Conservation (phyloP, 2,329 filamentous ascomycete genomes). For the Claviceps sp. region DNA sequence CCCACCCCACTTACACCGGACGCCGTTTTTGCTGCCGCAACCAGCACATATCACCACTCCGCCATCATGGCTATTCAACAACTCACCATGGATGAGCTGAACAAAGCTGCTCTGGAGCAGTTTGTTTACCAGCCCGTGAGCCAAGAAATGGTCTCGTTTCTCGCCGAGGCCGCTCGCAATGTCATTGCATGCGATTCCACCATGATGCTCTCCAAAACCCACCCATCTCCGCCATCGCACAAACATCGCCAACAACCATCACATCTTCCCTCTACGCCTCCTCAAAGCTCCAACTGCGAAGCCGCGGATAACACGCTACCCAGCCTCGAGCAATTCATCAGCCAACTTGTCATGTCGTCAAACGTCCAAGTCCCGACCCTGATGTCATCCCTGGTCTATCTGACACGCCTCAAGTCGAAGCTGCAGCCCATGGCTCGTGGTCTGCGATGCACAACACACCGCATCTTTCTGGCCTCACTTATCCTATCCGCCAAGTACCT, state of each 20-base stretch:
- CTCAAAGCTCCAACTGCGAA: constrained; percentile 34
- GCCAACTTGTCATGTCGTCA: constrained; percentile 75
- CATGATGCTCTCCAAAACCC: constrained; percentile 33
- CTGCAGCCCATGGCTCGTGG: constrained; percentile 92
- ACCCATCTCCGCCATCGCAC: neutral
- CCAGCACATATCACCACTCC: neutral
- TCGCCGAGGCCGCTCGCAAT: constrained; percentile 58
- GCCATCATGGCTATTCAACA: constrained; percentile 34
- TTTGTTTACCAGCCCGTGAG: constrained; percentile 69
- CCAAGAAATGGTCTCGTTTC: constrained; percentile 63
- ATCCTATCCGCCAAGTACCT: constrained; percentile 91
- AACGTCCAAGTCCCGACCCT: constrained; percentile 95
- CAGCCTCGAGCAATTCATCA: constrained; percentile 81
- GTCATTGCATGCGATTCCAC: constrained; percentile 67
- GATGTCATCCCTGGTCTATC: constrained; percentile 93
- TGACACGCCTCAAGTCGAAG: constrained; percentile 67
- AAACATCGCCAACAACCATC: neutral
- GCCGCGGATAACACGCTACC: constrained; percentile 49
- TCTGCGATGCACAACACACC: constrained; percentile 89
- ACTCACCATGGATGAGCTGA: constrained; percentile 42
- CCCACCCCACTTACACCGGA: neutral
- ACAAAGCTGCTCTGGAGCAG: constrained; percentile 63
- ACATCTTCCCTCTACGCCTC: constrained; percentile 34
- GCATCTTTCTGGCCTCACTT: constrained; percentile 85
- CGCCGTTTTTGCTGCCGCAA: too few relatives aligned